phyloP scores from a whole-genome alignment of 2,329 filamentous ascomycete genomes.

The Fusarium nurragi region DNA sequence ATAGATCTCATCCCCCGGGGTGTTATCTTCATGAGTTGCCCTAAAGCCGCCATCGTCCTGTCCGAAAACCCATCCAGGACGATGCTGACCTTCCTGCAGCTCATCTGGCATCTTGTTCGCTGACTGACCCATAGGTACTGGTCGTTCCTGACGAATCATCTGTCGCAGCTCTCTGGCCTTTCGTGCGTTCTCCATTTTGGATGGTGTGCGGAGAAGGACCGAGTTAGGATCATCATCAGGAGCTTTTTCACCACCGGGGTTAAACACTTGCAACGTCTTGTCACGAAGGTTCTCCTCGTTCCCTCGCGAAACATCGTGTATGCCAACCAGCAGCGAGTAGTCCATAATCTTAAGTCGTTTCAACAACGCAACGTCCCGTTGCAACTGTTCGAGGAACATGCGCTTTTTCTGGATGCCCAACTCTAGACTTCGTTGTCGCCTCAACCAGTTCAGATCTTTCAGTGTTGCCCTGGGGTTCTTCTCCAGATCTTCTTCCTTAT shows the following conservation, averaged over 20 bases:
- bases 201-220: conserved; percentile 86
- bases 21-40: conserved; percentile 90
- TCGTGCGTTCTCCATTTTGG: conserved; percentile 88
- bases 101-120: conserved; percentile 90
- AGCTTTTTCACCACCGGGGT: conserved; percentile 77
- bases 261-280: conserved; percentile 94
- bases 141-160: conserved; percentile 91
- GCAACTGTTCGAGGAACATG: conserved; percentile 87
- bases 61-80: conserved; percentile 83
- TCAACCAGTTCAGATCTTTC: conserved; percentile 97
- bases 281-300: conserved; percentile 93
- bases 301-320: conserved; percentile 88
- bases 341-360: conserved; percentile 97
- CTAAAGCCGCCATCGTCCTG: conserved; percentile 92
- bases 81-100: conserved; percentile 77
- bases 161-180: conserved; percentile 92
- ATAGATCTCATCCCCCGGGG: conserved; percentile 89
- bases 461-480: conserved; percentile 91
- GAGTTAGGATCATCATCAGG: conserved; percentile 68
- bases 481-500: conserved; percentile 85
- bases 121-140: conserved; percentile 88
- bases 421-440: conserved; percentile 84
- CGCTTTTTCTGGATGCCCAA: conserved; percentile 89
- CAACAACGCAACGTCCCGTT: conserved; percentile 84
- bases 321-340: conserved; percentile 93